These are phyloP conservation scores for Talaromyces sp. DNA, from an alignment of 2,329 filamentous ascomycete species.

Conservation along the genomic window DNA sequence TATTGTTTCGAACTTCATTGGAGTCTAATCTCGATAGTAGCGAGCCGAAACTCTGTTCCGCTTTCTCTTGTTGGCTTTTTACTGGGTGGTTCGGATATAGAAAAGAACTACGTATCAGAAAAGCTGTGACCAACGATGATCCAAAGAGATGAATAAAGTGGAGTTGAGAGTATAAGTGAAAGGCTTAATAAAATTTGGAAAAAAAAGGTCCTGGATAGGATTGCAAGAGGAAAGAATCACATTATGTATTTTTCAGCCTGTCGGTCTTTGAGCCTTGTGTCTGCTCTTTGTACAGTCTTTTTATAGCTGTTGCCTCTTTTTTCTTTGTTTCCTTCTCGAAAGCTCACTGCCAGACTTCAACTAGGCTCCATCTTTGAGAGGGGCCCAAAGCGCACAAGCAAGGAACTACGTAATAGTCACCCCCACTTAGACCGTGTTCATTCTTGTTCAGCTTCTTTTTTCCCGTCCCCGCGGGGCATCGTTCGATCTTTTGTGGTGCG, in stretches of 20 bases:
- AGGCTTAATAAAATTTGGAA: neutral
- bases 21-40: no score
- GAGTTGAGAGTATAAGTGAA: neutral
- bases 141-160: neutral
- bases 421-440: neutral
- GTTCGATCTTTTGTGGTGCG: neutral
- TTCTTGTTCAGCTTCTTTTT: neutral
- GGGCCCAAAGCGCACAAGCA: neutral
- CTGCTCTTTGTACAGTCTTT: neutral
- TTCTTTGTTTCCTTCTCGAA: neutral
- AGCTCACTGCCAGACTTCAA: neutral
- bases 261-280: neutral
- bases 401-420: neutral
- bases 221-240: neutral
- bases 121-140: neutral
- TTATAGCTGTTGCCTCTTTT: neutral
- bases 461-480: neutral
- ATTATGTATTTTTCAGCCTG: neutral
- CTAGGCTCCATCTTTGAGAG: neutral
- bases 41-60: neutral
- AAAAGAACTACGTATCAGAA: neutral
- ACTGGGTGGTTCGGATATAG: neutral
- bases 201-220: neutral
- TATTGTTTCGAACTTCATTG: neutral
- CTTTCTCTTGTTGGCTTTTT: neutral